Evolutionary conservation across 1,284 basidiomycete genomes (phyloP).

Genomic region (Takashimella tepidaria): DNA sequence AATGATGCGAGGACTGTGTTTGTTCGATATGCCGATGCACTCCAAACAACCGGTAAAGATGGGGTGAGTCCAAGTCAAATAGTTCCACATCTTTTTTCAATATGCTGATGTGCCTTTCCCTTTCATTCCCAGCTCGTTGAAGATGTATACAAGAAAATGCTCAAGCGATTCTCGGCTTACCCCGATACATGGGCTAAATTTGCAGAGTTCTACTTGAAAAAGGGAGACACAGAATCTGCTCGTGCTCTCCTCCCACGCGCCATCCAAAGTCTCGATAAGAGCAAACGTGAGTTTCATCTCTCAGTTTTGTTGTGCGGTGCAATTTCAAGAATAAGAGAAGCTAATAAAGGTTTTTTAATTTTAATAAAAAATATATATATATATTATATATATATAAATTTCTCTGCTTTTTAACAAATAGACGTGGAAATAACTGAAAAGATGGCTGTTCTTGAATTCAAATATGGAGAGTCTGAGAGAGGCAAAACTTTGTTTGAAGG

Average conservation of each 20-base stretch:
- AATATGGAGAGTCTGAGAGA: constrained; percentile 85
- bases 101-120: constrained; percentile 1
- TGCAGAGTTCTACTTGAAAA: constrained; percentile 68
- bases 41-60: constrained; percentile 74
- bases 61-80: constrained; percentile 57
- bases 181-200: constrained; percentile 90
- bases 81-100: neutral
- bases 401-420: too few relatives aligned
- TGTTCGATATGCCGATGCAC: constrained; percentile 75
- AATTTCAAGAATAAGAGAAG: too few relatives aligned
- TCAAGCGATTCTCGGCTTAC: constrained; percentile 88
- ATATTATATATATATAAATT: too few relatives aligned
- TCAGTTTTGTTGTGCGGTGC: too few relatives aligned
- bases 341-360: neutral
- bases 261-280: constrained; percentile 87
- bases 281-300: constrained; percentile 68
- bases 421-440: constrained; percentile 91
- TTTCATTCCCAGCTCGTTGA: constrained; percentile 65
- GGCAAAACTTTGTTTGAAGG: constrained; percentile 96
- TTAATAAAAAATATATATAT: neutral
- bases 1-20: constrained; percentile 92
- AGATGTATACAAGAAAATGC: constrained; percentile 73
- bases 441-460: constrained; percentile 94
- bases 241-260: constrained; percentile 82
- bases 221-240: constrained; percentile 69